Evolutionary conservation across 495 filamentous ascomycete species (phyloP), one percentile per base, ranked within the genome.

Genomic region (Aspergillus baeticus): DNA sequence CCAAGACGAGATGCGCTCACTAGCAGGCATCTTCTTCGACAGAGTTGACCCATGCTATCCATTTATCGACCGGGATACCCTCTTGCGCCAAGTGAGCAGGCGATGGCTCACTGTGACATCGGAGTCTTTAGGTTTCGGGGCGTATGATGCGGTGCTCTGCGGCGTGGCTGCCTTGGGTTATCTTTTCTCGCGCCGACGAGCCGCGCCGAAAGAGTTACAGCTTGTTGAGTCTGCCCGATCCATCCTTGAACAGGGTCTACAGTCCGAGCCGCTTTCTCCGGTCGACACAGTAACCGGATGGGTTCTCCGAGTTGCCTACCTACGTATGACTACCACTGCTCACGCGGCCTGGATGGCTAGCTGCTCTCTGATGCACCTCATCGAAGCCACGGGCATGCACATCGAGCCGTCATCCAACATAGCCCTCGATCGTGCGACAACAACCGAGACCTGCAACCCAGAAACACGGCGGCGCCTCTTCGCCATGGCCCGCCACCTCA

Each of bases 311-410:
- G 68, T 73, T 7, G 64, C 79, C 7, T 84, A 83, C 63, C 64
- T 84, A 6, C 70, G 82, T 29, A 73, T 75, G 60, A 82, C 80
- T 7, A 72, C 76, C 11, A 69, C 76, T 21, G 80, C 81, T 10
- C 75, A 85, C 53, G 68, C 73, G 6, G 68, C 77, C 18, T 84
- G 80, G 79, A 78, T 84, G 72, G 78, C 79, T 3, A 81, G 77
- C 42, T 80, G 77, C 59, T 79, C 72, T 7, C 58, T 80, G 22
- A 78, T 85, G 70, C 81, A 84, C 54, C 60, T 83, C 44, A 68
- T 81, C 21, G 81, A 84, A 60, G 73, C 81, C 0, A 74, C 74
- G 10, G 79, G 80, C 3, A 61, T 83, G 4, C 79, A 83, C 43
- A 62, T 76, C 11, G 78, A 84, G 58, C 56, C 59, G 0, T 46